A percentile compares a stretch with the other conserved stretches of the same genome.
Evolutionary conservation across 2,329 filamentous ascomycete genomes (phyloP).

Genomic region (Acrocalymma vagum): DNA sequence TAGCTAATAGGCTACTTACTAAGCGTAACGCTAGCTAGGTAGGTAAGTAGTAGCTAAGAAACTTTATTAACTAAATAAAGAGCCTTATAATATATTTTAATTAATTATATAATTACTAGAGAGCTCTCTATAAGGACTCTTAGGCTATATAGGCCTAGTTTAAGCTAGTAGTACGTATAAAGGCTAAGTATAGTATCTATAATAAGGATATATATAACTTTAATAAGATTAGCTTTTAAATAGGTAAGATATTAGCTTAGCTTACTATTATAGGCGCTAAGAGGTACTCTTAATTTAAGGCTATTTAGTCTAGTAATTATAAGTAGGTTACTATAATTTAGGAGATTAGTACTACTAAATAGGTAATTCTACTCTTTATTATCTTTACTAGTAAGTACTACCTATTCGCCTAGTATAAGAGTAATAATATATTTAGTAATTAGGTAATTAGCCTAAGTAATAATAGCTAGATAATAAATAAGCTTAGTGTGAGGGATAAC

Average conservation of each 20-base stretch:
- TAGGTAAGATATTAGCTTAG: constrained; percentile 5
- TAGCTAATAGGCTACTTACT: constrained; percentile 5
- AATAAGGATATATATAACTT: constrained; percentile 13
- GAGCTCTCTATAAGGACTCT: constrained; percentile 6
- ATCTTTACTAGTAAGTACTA: constrained; percentile 9
- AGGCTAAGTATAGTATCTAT: constrained; percentile 7
- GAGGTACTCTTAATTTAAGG: background rate
- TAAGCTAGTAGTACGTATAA: constrained; percentile 4
- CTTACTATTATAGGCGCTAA: constrained; percentile 7
- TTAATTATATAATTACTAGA: constrained; percentile 4
- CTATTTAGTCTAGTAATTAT: constrained; percentile 2
- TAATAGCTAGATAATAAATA: constrained; percentile 45
- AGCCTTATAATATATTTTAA: constrained; percentile 9
- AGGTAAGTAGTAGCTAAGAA: constrained; percentile 1
- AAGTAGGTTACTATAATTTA: constrained; percentile 11
- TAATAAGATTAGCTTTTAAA: constrained; percentile 13
- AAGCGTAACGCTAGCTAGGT: background rate
- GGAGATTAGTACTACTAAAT: constrained; percentile 6
- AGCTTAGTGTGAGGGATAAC: no score
- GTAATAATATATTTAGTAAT: constrained; percentile 7
- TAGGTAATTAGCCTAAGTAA: constrained; percentile 21
- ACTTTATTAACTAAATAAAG: constrained; percentile 6
- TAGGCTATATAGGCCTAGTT: constrained; percentile 5
- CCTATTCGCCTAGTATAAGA: constrained; percentile 3
- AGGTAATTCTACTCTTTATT: constrained; percentile 9